Conservation (phyloP, 129 eudicot genomes). For the Scalesia atractyloides region DNA sequence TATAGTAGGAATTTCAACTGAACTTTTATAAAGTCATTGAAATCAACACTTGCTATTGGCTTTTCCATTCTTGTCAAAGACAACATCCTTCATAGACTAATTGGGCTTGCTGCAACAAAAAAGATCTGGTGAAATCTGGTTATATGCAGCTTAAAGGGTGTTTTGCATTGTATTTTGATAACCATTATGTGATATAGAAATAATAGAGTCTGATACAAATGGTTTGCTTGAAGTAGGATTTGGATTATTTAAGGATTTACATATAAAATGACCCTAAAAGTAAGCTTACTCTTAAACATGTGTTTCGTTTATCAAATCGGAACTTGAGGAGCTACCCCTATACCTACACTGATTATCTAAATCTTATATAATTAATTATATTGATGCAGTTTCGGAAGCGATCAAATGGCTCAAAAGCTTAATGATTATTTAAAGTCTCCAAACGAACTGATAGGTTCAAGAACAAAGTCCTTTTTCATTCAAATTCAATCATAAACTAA, state of each 20-base stretch:
- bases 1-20: slow-evolving; percentile 9
- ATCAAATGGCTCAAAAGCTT: too few species aligned
- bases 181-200: background rate
- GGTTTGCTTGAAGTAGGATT: background rate
- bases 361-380: too few species aligned
- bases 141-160: background rate
- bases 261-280: too few species aligned
- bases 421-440: too few species aligned
- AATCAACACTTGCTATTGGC: slow-evolving; percentile 1
- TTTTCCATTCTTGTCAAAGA: slow-evolving; percentile 8
- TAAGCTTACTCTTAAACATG: too few species aligned
- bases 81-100: background rate
- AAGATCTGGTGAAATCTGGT: background rate
- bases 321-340: too few species aligned
- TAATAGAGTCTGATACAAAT: background rate
- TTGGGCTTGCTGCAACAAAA: background rate
- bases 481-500: too few species aligned
- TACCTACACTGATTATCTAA: too few species aligned
- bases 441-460: too few species aligned
- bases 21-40: slow-evolving; percentile 17
- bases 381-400: too few species aligned
- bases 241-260: background rate
- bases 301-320: too few species aligned
- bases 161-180: background rate
- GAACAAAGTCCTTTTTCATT: too few species aligned